These are phyloP conservation scores for Alternaria hordeiaustralica DNA, from an alignment of 2,329 filamentous ascomycete genomes.

Conservation along the genomic window DNA sequence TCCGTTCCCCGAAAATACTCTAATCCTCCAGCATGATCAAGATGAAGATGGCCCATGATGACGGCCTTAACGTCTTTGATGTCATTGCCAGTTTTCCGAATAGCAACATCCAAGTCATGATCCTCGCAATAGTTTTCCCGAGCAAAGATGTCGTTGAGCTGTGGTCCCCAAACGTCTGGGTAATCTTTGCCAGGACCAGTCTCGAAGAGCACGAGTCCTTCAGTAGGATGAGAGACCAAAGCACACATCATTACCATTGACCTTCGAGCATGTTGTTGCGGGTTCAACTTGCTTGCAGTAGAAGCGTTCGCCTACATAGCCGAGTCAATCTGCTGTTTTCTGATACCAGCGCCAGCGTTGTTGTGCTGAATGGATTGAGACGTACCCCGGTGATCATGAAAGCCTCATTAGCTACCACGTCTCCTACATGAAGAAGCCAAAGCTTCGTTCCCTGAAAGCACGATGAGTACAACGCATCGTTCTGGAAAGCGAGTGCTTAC, in stretches of 20 bases:
- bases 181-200: slow-evolving; percentile 42
- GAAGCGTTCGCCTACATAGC: too few species aligned
- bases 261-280: slow-evolving; percentile 10
- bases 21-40: slow-evolving; percentile 48
- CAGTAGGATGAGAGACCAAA: slow-evolving; percentile 40
- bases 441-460: background rate
- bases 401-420: slow-evolving; percentile 45
- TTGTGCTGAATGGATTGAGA: background rate
- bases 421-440: slow-evolving; percentile 40
- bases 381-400: slow-evolving; percentile 42
- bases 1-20: slow-evolving; percentile 47
- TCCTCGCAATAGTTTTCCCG: slow-evolving; percentile 31
- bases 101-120: slow-evolving; percentile 27
- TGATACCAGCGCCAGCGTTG: background rate
- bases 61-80: slow-evolving; percentile 47
- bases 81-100: slow-evolving; percentile 37
- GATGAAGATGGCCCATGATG: slow-evolving; percentile 47
- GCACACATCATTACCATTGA: slow-evolving; percentile 35
- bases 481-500: too few species aligned
- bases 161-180: slow-evolving; percentile 34
- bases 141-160: slow-evolving; percentile 42
- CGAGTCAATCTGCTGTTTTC: too few species aligned
- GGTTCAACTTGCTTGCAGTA: too few species aligned
- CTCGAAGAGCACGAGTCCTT: slow-evolving; percentile 47
- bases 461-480: background rate